Base-by-base conservation (phyloP, 78 protist genomes). In the Neovahlkampfia damariscottae region DNA sequence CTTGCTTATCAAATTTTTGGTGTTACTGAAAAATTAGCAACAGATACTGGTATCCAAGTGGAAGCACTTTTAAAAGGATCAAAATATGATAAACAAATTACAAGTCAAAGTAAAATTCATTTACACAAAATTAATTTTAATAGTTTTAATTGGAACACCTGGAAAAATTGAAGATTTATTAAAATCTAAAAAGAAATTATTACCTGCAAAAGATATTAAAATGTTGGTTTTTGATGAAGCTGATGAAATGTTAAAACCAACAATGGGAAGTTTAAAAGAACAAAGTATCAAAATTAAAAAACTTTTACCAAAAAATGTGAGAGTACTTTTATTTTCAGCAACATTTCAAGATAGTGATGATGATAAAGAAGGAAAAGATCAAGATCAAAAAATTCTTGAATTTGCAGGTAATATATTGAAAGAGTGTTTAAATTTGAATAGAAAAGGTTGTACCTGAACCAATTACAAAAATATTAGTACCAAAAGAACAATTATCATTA, bases 191-290 rank as follows among this genome's bases (percentile, higher is more conserved):
- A 19, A 19, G 68, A 69, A 19, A 19, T 31, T 10, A n/a, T 31
- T 69, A 19, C 68, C 19, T 19, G 68, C 72, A 19, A 69, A 69
- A 19, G 19, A 30, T 19, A 19, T 69, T 19, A 19, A 19, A 69
- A 10, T 69, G 72, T 69, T 69, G 19, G 72, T 69, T 19, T 28
- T 69, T n/a, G 72, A 69, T 28, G 72, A 69, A 28, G 72, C 72
- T 30, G 72, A 69, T 69, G 68, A 30, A 19, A 69, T 69, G 72
- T 69, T 69, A 28, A 19, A 19, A 19, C 68, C 19, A 69, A n/a
- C n/a, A n/a, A n/a, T n/a, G n/a, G 72, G 19, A 69, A 28, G 72
- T 30, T 30, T 69, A 19, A n/a, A 28, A 19, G 67, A 19, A 19
- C 19, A 19, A n/a, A 69, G 19, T 28, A 19, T 69, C 19, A 28